Percentiles rank a stretch among this genome's conserved stretches.
These are phyloP conservation scores for Auricularia sp. DNA, from an alignment of 768 basidiomycete genomes.

Conservation along the genomic window DNA sequence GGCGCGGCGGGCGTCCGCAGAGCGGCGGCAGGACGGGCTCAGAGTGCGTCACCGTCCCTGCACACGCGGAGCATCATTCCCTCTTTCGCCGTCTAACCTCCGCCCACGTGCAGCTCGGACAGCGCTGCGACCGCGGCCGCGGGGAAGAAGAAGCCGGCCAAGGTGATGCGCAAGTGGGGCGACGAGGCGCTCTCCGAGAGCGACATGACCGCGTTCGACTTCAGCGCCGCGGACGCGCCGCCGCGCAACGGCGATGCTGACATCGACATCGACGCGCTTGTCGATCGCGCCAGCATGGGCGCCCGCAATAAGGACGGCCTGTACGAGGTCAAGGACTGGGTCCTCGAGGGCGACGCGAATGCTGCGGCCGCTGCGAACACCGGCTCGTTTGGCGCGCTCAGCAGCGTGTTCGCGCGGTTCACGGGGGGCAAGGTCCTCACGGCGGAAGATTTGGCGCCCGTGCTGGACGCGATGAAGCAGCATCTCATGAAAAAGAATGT, in stretches of 20 bases:
- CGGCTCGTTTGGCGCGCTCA: slow-evolving; percentile 53
- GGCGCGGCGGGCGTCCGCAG: slow-evolving; percentile 38
- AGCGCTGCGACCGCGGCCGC: slow-evolving; percentile 26
- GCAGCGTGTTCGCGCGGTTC: slow-evolving; percentile 72
- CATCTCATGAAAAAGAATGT: slow-evolving; percentile 99
- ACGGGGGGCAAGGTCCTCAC: slow-evolving; percentile 80
- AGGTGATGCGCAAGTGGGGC: slow-evolving; percentile 87
- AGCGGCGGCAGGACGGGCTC: slow-evolving; percentile 47
- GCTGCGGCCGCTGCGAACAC: slow-evolving; percentile 41
- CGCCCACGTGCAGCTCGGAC: slow-evolving; percentile 40
- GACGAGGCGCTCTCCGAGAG: slow-evolving; percentile 67
- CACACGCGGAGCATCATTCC: neutral
- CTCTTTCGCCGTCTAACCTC: neutral
- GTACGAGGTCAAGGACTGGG: slow-evolving; percentile 79
- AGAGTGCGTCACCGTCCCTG: slow-evolving; percentile 44
- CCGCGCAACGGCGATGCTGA: slow-evolving; percentile 20
- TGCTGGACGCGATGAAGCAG: slow-evolving; percentile 89
- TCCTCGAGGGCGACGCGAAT: slow-evolving; percentile 43
- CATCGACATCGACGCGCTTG: slow-evolving; percentile 47
- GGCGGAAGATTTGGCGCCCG: slow-evolving; percentile 74
- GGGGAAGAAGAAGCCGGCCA: slow-evolving; percentile 38
- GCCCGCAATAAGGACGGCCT: slow-evolving; percentile 56
- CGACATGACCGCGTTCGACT: slow-evolving; percentile 93
- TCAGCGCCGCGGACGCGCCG: slow-evolving; percentile 45
- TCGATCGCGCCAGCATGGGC: slow-evolving; percentile 68